Percentiles rank a stretch among this genome's conserved stretches.
Evolutionary conservation across 2,329 filamentous ascomycete genomes (phyloP).

Genomic region (Ophiosphaerella narmari): DNA sequence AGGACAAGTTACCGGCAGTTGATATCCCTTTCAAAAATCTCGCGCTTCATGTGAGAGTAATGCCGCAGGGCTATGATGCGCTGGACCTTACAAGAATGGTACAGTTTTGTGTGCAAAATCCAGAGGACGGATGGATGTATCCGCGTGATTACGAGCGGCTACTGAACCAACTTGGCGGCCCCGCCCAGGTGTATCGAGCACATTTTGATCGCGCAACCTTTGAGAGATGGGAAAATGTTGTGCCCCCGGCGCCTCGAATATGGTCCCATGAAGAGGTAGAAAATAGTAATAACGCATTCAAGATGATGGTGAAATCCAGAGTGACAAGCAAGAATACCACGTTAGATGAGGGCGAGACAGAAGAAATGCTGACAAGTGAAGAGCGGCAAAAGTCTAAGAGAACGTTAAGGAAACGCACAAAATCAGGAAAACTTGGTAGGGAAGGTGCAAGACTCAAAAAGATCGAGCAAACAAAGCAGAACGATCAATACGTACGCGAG

Average conservation of each 20-base stretch:
- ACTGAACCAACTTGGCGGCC: conserved; percentile 13
- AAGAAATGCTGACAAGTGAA: not conserved
- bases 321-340: not conserved
- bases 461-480: not conserved
- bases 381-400: not conserved
- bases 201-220: conserved; percentile 17
- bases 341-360: not conserved
- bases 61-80: conserved; percentile 23
- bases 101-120: conserved; percentile 16
- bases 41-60: conserved; percentile 13
- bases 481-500: not conserved
- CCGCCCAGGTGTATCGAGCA: conserved; percentile 1
- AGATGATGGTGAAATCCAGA: not conserved
- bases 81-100: conserved; percentile 33
- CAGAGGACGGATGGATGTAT: conserved; percentile 22
- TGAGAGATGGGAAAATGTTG: conserved; percentile 8
- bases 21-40: conserved; percentile 24
- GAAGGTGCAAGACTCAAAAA: not conserved
- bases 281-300: not conserved
- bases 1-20: not conserved
- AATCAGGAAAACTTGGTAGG: not conserved
- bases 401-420: not conserved
- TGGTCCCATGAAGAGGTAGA: not conserved
- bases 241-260: conserved; percentile 2
- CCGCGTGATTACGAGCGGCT: conserved; percentile 24